Base-by-base conservation (phyloP, 139 green algal species). In the Coelastrella sp. region DNA sequence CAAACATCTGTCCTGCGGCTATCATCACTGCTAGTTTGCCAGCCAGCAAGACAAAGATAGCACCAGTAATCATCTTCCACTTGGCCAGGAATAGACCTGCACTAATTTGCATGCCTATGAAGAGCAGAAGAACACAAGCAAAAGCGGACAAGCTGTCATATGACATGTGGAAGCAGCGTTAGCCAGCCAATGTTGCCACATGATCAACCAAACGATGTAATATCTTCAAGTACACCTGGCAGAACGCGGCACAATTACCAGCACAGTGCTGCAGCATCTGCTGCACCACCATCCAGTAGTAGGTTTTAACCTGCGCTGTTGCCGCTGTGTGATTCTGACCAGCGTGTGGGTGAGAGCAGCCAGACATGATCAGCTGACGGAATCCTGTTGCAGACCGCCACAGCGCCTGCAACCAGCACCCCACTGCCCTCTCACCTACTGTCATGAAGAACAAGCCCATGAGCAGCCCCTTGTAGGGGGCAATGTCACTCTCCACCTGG, bases 361-460 rank as follows among this genome's bases (percentile, higher is more conserved):
- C 65, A 73, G 65, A 73, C 65, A 22, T 22, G 1, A 22, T 73
- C 65, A 73, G 65, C 15, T 6, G 65, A 15, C 65, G 4, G 3
- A 15, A 22, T 15, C 65, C 65, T 22, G 65, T 73, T 15, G 65
- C 65, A 4, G 14, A 4, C 14, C 3, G 14, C 14, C 65, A 73
- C 65, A 73, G 15, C 14, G 65, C 14, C 65, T 73, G 65, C 65
- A 73, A 49, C 3, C 35, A 49, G 35, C 35, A 49, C 35, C 35
- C 35, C 3, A 49, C 35, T 49, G 35, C 35, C 35, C 35, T 49
- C 85, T 58, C 15, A 90, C 97, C 97, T 60, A 98, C 98, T 1
- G 96, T 99, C 98, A 99, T 99, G 96, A 99, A 99, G 95, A 99
- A 99, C 59, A 99, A 96, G 8, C 98, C 98, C 93, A 99, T 98